Conservation (phyloP, 2,329 filamentous ascomycete genomes). For the Fusarium falciforme region DNA sequence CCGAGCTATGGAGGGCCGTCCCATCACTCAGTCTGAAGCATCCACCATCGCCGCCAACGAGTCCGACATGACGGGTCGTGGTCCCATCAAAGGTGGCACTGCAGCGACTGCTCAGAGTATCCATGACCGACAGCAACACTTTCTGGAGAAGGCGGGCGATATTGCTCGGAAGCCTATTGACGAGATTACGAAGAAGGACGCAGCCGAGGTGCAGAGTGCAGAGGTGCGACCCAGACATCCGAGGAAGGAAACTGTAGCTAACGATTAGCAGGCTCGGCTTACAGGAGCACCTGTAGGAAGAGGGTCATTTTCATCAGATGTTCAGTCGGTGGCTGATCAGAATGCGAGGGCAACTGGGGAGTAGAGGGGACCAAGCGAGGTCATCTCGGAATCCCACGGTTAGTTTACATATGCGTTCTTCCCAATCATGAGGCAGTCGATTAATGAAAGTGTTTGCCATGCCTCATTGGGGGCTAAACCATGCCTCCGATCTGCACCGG, state of each 20-base stretch:
- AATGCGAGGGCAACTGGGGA: neutral
- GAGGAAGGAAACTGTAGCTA: neutral
- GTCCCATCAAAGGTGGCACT: constrained; percentile 23
- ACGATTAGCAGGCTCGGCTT: neutral
- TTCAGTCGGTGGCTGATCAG: constrained; percentile 20
- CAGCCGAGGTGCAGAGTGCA: constrained; percentile 23
- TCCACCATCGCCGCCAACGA: constrained; percentile 19
- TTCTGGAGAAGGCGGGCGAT: constrained; percentile 21
- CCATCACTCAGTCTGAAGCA: constrained; percentile 25
- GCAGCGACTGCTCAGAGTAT: constrained; percentile 27
- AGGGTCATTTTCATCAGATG: constrained; percentile 17
- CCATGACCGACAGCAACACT: constrained; percentile 22
- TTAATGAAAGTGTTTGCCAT: neutral
- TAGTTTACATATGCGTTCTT: neutral
- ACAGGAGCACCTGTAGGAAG: constrained; percentile 16
- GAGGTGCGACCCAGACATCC: neutral
- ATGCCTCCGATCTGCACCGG: too few relatives aligned
- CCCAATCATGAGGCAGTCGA: neutral
- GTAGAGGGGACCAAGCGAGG: neutral
- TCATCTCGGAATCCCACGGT: neutral
- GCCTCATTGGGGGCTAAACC: too few relatives aligned
- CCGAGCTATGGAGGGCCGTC: constrained; percentile 21
- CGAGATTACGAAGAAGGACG: constrained; percentile 23
- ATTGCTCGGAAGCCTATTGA: constrained; percentile 14
- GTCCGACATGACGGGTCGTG: constrained; percentile 21